phyloP scores from a whole-genome alignment of 2,329 filamentous ascomycete species.

The Beauveria caledonica region DNA sequence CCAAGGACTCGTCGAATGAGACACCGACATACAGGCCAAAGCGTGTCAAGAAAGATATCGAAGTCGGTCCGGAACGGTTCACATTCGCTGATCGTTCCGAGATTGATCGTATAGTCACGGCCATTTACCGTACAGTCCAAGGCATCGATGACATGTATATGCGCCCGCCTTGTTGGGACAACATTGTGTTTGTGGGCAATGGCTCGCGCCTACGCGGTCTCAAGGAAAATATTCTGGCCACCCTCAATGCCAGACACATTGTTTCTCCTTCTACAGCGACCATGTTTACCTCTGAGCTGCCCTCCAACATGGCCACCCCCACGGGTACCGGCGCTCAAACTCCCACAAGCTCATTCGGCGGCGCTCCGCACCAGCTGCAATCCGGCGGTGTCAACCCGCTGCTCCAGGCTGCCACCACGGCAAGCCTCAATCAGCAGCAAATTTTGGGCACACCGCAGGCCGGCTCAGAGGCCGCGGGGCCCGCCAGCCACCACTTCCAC shows the following conservation, averaged over 20 bases:
- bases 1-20: slow-evolving; percentile 14
- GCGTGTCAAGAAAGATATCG: slow-evolving; percentile 57
- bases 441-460: slow-evolving; percentile 29
- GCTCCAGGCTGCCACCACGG: slow-evolving; percentile 81
- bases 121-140: slow-evolving; percentile 76
- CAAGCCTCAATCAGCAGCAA: slow-evolving; percentile 37
- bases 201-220: slow-evolving; percentile 69
- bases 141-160: slow-evolving; percentile 77
- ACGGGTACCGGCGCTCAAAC: slow-evolving; percentile 87
- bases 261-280: slow-evolving; percentile 88
- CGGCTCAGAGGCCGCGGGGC: slow-evolving; percentile 32
- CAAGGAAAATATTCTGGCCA: slow-evolving; percentile 77
- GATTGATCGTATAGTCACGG: slow-evolving; percentile 74
- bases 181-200: slow-evolving; percentile 84
- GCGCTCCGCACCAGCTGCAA: slow-evolving; percentile 43
- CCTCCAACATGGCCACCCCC: slow-evolving; percentile 87
- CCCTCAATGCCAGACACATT: slow-evolving; percentile 72
- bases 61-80: slow-evolving; percentile 71
- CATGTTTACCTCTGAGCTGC: slow-evolving; percentile 94
- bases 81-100: slow-evolving; percentile 60
- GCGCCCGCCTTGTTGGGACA: slow-evolving; percentile 84
- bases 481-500: slow-evolving; percentile 41
- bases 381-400: slow-evolving; percentile 71
- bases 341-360: slow-evolving; percentile 58
- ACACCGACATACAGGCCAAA: slow-evolving; percentile 42